Evolutionary conservation across 768 basidiomycete genomes (phyloP).

Genomic region (Amanita exitialis): DNA sequence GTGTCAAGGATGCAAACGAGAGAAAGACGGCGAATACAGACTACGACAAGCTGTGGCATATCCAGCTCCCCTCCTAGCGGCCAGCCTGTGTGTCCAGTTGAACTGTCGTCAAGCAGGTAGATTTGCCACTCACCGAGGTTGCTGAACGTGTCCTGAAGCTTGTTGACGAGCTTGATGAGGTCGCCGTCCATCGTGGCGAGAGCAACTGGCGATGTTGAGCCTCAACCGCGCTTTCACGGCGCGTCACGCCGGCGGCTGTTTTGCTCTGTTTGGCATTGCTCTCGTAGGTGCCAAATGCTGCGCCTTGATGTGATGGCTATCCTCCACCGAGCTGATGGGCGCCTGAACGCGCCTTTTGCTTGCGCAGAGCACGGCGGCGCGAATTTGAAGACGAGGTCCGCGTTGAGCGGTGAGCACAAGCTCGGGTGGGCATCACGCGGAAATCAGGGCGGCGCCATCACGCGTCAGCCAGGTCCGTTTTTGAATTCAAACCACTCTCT

Average conservation of each 20-base stretch:
- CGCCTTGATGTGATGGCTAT: too few species aligned
- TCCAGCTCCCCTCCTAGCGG: constrained; percentile 75
- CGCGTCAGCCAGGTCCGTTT: background rate
- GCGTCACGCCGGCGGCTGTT: too few species aligned
- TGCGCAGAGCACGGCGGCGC: too few species aligned
- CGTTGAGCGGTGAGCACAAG: too few species aligned
- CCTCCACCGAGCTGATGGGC: too few species aligned
- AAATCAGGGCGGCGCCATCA: background rate
- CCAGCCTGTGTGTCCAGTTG: constrained; percentile 8
- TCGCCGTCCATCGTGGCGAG: constrained; percentile 72
- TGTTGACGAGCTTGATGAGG: constrained; percentile 90
- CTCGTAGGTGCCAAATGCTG: too few species aligned
- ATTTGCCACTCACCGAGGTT: constrained; percentile 57
- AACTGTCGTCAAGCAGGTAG: constrained; percentile 10
- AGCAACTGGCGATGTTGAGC: background rate
- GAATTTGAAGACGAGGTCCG: too few species aligned
- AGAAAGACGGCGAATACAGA: constrained; percentile 28
- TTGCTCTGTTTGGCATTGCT: too few species aligned
- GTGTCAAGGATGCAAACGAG: constrained; percentile 6
- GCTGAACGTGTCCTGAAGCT: constrained; percentile 87
- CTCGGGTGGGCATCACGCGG: too few species aligned
- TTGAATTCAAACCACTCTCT: background rate
- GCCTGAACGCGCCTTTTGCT: too few species aligned
- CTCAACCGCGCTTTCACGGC: too few species aligned
- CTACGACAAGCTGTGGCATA: constrained; percentile 87